Conservation (phyloP, 2,329 filamentous ascomycete genomes). For the Aspergillus vadensis region DNA sequence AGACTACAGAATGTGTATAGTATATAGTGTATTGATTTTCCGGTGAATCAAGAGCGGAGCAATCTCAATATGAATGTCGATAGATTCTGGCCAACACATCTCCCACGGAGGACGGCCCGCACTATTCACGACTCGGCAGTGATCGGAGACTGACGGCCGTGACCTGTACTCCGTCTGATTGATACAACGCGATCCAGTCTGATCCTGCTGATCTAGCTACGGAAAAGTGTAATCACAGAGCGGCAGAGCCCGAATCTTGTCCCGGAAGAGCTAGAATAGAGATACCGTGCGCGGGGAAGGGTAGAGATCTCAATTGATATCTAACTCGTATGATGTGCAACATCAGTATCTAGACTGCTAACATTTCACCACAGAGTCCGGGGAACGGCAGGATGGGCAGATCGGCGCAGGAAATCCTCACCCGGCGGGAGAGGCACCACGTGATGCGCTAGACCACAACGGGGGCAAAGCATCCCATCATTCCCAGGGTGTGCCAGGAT, state of each 20-base stretch:
- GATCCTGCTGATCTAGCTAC: not conserved
- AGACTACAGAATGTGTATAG: no score
- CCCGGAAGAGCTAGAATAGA: no score
- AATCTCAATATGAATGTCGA: not conserved
- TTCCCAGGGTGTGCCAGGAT: conserved; percentile 28
- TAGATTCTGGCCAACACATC: not conserved
- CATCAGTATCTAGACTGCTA: not conserved
- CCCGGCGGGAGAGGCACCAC: conserved; percentile 22
- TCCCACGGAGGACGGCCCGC: not conserved
- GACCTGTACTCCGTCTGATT: not conserved
- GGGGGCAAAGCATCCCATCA: conserved; percentile 14
- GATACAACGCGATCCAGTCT: not conserved
- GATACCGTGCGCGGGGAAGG: not conserved
- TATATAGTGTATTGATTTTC: no score
- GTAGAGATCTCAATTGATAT: not conserved
- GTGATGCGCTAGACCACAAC: conserved; percentile 27
- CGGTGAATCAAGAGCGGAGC: no score
- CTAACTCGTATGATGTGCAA: not conserved
- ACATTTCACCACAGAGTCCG: conserved; percentile 1
- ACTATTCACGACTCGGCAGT: not conserved
- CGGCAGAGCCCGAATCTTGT: not conserved
- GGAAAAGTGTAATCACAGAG: not conserved
- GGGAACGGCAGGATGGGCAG: conserved; percentile 12
- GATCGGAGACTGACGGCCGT: not conserved
- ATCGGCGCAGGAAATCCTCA: conserved; percentile 15